Conservation (phyloP, 495 filamentous ascomycete genomes). For the Cudoniella acicularis region DNA sequence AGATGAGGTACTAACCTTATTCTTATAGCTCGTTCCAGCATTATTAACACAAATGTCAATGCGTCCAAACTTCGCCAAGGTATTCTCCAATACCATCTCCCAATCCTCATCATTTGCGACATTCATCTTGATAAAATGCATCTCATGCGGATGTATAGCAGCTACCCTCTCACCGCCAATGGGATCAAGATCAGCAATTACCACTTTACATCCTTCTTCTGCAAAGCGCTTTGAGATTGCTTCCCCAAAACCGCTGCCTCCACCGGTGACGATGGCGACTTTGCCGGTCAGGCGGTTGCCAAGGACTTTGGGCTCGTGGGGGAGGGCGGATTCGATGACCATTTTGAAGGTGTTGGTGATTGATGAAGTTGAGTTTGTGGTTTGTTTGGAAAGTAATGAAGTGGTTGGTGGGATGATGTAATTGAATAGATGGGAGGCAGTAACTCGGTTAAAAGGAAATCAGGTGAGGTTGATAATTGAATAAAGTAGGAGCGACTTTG, state of each 20-base stretch:
- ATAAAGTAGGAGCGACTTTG: not conserved
- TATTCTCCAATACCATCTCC: constrained; percentile 41
- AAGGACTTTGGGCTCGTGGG: constrained; percentile 5
- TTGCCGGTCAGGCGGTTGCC: constrained; percentile 41
- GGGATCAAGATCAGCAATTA: constrained; percentile 57
- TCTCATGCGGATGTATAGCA: constrained; percentile 25
- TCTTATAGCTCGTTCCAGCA: constrained; percentile 65
- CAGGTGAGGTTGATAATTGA: not conserved
- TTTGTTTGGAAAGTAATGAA: no score
- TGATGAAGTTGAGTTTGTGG: not conserved
- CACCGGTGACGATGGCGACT: constrained; percentile 49
- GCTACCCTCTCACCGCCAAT: constrained; percentile 47
- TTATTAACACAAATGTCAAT: constrained; percentile 65
- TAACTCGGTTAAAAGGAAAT: not conserved
- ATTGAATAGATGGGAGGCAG: no score
- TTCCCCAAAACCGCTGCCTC: constrained; percentile 56
- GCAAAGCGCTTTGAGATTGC: constrained; percentile 54
- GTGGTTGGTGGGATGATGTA: constrained; percentile 1
- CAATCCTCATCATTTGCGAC: constrained; percentile 50
- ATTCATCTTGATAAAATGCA: constrained; percentile 46
- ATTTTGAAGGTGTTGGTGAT: not conserved
- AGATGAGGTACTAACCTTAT: constrained; percentile 43
- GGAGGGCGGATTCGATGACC: constrained; percentile 1
- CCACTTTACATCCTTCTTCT: constrained; percentile 54
- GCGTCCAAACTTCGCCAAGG: constrained; percentile 45